A percentile compares a stretch with the other conserved stretches of the same genome.
These are phyloP conservation scores for Suhomyces yuchorum DNA, from an alignment of 1,139 yeast genomes.

Conservation along the genomic window DNA sequence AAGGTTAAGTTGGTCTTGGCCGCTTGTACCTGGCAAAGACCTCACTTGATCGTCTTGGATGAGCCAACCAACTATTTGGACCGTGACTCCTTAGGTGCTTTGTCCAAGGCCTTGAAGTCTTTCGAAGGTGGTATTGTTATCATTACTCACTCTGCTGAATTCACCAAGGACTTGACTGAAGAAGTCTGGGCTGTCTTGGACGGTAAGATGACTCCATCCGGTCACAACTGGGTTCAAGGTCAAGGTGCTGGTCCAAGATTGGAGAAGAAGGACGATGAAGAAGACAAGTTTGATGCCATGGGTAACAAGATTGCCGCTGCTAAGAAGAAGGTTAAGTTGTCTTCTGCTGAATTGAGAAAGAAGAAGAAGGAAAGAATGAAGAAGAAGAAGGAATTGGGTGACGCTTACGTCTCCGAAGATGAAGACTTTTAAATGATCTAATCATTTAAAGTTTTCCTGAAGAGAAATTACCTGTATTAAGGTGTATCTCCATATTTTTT, in stretches of 20 bases:
- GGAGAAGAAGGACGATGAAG: constrained; percentile 94
- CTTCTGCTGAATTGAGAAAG: constrained; percentile 99
- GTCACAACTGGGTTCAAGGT: constrained; percentile 99
- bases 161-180: constrained; percentile 98
- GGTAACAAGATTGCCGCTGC: constrained; percentile 98
- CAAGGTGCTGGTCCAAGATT: constrained; percentile 99
- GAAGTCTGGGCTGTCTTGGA: constrained; percentile 99
- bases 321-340: constrained; percentile 96
- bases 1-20: constrained; percentile 99
- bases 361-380: constrained; percentile 99
- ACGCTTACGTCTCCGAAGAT: constrained; percentile 96
- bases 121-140: constrained; percentile 99
- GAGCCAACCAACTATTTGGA: constrained; percentile 99
- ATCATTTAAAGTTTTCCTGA: constrained; percentile 1
- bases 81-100: constrained; percentile 99
- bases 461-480: constrained; percentile 6
- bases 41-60: constrained; percentile 98
- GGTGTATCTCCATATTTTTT: constrained; percentile 13
- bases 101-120: constrained; percentile 97
- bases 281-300: constrained; percentile 98
- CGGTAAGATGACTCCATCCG: constrained; percentile 99
- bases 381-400: constrained; percentile 99
- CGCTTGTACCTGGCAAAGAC: constrained; percentile 99
- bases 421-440: constrained; percentile 39
- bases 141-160: constrained; percentile 99